Evolutionary conservation across 768 basidiomycete species (phyloP).

Genomic region (Gyrodon lividus): DNA sequence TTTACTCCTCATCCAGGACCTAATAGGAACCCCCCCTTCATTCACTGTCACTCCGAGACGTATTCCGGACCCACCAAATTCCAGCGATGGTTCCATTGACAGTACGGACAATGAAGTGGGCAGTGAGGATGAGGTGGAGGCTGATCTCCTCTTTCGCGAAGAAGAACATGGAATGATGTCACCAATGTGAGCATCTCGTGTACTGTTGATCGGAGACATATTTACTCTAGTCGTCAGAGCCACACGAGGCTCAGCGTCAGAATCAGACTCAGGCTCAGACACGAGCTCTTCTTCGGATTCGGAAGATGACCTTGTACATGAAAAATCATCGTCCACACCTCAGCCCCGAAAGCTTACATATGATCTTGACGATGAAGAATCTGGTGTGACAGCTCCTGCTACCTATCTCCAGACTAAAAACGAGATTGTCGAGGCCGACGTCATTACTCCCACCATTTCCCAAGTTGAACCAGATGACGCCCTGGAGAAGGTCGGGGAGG

Average conservation of each 20-base stretch:
- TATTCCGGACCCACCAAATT: conserved; percentile 6
- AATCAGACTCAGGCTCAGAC: conserved; percentile 35
- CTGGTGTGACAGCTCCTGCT: conserved; percentile 37
- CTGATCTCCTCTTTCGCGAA: conserved; percentile 48
- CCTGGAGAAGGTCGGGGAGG: conserved; percentile 74
- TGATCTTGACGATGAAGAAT: conserved; percentile 54
- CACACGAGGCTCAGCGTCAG: conserved; percentile 36
- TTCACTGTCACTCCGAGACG: background rate
- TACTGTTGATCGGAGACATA: conserved; percentile 4
- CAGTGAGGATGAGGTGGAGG: conserved; percentile 75
- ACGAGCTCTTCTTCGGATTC: conserved; percentile 20
- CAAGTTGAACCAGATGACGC: conserved; percentile 62
- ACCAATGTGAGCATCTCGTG: conserved; percentile 20
- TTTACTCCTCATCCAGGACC: conserved; percentile 66
- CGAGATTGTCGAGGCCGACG: conserved; percentile 58
- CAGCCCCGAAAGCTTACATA: conserved; percentile 9
- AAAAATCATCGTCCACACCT: background rate
- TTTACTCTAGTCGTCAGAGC: conserved; percentile 27
- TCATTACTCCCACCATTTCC: conserved; percentile 61
- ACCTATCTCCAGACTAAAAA: conserved; percentile 66
- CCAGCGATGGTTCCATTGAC: conserved; percentile 47
- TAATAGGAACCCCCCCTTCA: conserved; percentile 43
- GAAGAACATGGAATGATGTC: conserved; percentile 33
- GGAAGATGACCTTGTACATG: conserved; percentile 20
- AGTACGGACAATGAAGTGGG: conserved; percentile 53